These are phyloP conservation scores for Melanomma pulvis-pyrius DNA, from an alignment of 495 filamentous ascomycete genomes.

Conservation along the genomic window DNA sequence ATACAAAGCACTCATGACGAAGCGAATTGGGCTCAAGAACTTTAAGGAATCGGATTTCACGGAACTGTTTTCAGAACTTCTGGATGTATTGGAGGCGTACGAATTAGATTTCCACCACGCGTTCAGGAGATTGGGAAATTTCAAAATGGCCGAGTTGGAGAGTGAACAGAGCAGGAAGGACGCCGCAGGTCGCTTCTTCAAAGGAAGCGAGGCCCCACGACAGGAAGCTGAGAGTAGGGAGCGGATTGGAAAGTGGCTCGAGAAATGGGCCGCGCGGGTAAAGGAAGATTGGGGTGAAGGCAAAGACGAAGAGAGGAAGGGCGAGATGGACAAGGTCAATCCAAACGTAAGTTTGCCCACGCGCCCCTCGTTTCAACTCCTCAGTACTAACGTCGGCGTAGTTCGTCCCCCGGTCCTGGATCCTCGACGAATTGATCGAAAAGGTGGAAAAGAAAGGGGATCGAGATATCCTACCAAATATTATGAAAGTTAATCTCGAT, in stretches of 20 bases:
- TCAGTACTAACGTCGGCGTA: conserved; percentile 27
- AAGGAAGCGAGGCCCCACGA: conserved; percentile 57
- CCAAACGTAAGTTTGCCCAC: conserved; percentile 61
- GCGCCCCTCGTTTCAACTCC: background rate
- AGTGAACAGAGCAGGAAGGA: conserved; percentile 61
- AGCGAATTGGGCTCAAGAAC: conserved; percentile 71
- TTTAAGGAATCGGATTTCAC: conserved; percentile 74
- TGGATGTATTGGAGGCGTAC: conserved; percentile 79
- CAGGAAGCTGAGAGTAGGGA: conserved; percentile 63
- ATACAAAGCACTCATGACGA: conserved; percentile 81
- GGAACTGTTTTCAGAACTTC: conserved; percentile 69
- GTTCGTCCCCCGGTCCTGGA: conserved; percentile 86
- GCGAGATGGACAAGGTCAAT: conserved; percentile 80
- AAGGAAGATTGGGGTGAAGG: conserved; percentile 68
- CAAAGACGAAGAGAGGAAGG: conserved; percentile 60
- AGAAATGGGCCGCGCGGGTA: conserved; percentile 67
- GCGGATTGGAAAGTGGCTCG: conserved; percentile 74
- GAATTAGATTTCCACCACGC: conserved; percentile 91
- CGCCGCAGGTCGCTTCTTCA: conserved; percentile 69
- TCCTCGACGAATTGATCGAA: conserved; percentile 89
- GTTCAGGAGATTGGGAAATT: conserved; percentile 71
- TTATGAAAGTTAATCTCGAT: conserved; percentile 77
- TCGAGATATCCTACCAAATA: conserved; percentile 68
- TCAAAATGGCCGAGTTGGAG: conserved; percentile 61
- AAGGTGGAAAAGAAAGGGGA: conserved; percentile 84